Evolutionary conservation across 257 asterid species (phyloP), one percentile per base, ranked within the genome.

Genomic region (Misopates orontium): DNA sequence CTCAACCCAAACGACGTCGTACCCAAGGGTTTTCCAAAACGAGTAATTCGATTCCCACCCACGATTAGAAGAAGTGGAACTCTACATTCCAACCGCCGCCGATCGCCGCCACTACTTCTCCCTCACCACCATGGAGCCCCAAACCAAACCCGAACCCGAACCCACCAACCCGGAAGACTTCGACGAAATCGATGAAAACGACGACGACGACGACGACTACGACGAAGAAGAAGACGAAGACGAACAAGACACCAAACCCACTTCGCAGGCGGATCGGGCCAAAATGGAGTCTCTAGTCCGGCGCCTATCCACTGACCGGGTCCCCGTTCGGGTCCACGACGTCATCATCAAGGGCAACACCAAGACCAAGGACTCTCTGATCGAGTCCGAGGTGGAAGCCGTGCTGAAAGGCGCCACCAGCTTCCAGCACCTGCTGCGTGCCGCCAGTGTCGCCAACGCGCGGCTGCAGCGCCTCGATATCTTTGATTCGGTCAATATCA

Each of bases 291-390:
- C 66, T 14, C 77, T 88, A 0, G 71, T 85, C 79, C 64, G 70
- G 57, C 95, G 98, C 0, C 66, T 94, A 28, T 67, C 91, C 11
- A 65, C 83, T 39, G 96, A 84, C 78, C 81, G 79, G 73, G 83
- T 94, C 10, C 90, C 93, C 1, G 75, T 85, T 28, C 82, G 93
- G 32, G 98, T 94, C 56, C 98, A 94, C 71, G 90, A 94, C 62
- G 82, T 94, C 73, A 66, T 88, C 76, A 88, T 94, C 65, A 84
- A 85, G 82, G 99, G 99, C 12, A 94, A 87, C 70, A 66, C 75
- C 10, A 91, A 80, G 84, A 90, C 98, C 10, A 91, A 87, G 78
- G 95, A 87, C 17, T 68, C 73, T 0, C 42, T 94, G 44, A 85
- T 94, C 52, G 91, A 87, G 78, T 64, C 94, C 48, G 91, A 86